Conservation (phyloP, 2,329 filamentous ascomycete genomes). For the Pseudogymnoascus sp. region DNA sequence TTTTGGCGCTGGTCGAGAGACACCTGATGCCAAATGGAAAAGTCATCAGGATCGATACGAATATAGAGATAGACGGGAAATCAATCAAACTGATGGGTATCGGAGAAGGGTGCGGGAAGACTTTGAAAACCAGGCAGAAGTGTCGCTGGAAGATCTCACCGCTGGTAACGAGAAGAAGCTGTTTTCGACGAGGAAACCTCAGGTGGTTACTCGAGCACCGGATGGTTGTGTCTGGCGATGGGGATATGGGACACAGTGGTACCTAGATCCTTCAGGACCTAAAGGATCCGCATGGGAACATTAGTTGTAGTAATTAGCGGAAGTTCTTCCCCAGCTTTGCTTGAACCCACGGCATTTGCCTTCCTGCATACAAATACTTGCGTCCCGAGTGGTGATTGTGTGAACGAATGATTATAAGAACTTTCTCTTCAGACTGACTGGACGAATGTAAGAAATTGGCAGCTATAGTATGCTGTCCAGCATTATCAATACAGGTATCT, state of each 20-base stretch:
- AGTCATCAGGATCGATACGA: not conserved
- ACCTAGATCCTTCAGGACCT: not conserved
- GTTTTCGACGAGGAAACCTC: conserved; percentile 14
- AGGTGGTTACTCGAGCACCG: conserved; percentile 4
- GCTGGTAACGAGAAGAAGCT: conserved; percentile 15
- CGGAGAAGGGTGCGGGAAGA: conserved; percentile 12
- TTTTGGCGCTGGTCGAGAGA: conserved; percentile 12
- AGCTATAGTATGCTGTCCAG: not conserved
- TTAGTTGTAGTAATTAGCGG: not conserved
- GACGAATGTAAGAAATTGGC: not conserved
- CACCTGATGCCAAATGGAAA: conserved; percentile 12
- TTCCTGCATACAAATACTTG: not conserved
- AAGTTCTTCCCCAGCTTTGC: not conserved
- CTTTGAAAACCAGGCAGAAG: conserved; percentile 14
- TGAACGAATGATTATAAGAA: not conserved
- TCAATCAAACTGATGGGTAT: conserved; percentile 11
- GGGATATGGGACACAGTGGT: not conserved
- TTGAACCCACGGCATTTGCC: not conserved
- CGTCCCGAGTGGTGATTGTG: not conserved
- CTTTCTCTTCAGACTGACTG: not conserved
- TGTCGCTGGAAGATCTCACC: conserved; percentile 16
- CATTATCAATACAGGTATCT: conserved; percentile 2
- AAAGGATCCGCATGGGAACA: not conserved
- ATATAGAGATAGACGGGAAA: not conserved
- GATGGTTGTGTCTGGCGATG: conserved; percentile 13